A percentile compares a stretch with the other conserved stretches of the same genome.
phyloP scores from a whole-genome alignment of 1,284 basidiomycete genomes.

The Cutaneotrichosporon daszewskae region DNA sequence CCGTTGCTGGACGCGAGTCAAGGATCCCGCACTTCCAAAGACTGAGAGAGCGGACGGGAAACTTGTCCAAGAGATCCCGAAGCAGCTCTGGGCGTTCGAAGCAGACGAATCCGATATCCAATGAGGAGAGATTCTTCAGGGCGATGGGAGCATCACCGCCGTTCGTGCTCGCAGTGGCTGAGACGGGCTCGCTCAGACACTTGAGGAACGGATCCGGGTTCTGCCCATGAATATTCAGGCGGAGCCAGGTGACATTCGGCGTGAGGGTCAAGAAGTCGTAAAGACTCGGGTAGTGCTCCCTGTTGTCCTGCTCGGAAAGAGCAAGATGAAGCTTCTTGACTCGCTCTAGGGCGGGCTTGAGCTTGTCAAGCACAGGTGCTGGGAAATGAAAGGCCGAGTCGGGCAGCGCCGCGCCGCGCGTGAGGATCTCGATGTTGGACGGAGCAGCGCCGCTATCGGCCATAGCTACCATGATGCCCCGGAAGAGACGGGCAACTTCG shows the following conservation, averaged over 20 bases:
- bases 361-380: not conserved
- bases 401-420: not conserved
- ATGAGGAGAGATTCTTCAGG: not conserved
- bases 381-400: constrained; percentile 1
- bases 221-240: constrained; percentile 5
- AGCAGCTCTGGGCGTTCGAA: not conserved
- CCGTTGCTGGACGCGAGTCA: not conserved
- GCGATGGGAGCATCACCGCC: not conserved
- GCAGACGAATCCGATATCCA: not conserved
- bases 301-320: not conserved
- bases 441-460: not conserved
- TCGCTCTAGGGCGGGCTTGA: not conserved
- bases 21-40: not conserved
- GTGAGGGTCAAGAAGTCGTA: constrained; percentile 1
- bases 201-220: not conserved
- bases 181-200: constrained; percentile 1
- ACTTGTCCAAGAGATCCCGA: not conserved
- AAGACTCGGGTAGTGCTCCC: not conserved
- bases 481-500: constrained; percentile 1
- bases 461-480: constrained; percentile 1
- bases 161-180: not conserved
- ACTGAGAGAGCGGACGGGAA: not conserved
- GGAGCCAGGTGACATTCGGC: constrained; percentile 8
- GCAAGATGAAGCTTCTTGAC: constrained; percentile 10
- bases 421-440: constrained; percentile 6